phyloP scores from a whole-genome alignment of 2,329 filamentous ascomycete genomes.

The Esteya vermicola region DNA sequence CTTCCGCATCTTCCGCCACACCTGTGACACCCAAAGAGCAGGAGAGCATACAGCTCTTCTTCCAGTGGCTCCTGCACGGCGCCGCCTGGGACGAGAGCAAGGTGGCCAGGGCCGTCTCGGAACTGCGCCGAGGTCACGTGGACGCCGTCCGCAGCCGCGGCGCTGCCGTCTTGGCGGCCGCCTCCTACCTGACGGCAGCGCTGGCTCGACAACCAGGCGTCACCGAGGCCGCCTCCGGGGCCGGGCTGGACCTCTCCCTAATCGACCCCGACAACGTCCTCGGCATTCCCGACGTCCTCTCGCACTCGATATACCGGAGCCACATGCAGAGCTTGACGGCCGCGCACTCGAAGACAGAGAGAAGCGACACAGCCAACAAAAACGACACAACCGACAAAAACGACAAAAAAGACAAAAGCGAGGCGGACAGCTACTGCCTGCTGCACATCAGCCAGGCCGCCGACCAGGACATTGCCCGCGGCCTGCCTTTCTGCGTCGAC shows the following conservation, averaged over 20 bases:
- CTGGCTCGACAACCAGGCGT: not conserved
- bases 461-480: conserved; percentile 4
- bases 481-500: conserved; percentile 1
- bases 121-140: conserved; percentile 1
- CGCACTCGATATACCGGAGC: not conserved
- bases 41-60: conserved; percentile 6
- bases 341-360: no score
- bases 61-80: conserved; percentile 4
- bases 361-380: no score
- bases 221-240: not conserved
- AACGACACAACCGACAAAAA: no score
- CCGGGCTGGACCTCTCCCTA: not conserved
- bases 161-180: conserved; percentile 4
- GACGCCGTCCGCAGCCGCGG: conserved; percentile 4
- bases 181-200: conserved; percentile 3
- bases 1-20: not conserved
- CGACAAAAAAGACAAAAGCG: no score
- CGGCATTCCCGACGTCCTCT: not conserved
- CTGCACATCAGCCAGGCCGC: not conserved
- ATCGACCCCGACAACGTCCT: conserved; percentile 5
- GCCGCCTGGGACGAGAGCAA: conserved; percentile 7
- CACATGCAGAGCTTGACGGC: not conserved
- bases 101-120: conserved; percentile 1
- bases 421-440: no score
- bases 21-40: conserved; percentile 9